Base-by-base conservation (phyloP, 805 yeast species). In the Diddensiella transvaalensis region DNA sequence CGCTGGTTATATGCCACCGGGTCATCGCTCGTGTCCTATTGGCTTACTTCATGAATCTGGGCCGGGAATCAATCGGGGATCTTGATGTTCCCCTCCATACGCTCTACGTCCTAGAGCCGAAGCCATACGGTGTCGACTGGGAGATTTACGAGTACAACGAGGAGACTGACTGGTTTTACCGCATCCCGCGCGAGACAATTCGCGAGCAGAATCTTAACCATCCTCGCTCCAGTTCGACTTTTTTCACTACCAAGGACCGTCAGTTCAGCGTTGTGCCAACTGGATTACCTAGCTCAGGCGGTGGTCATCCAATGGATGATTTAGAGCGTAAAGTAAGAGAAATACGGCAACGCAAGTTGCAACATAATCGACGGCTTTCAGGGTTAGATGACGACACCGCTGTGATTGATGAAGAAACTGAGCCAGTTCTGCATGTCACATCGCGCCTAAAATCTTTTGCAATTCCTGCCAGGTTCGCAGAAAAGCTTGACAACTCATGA, bases 61-160 rank as follows among this genome's bases (percentile, higher is more conserved):
- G 73, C 26, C 82, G 82, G 54, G 85, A 86, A 36, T 74, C 87
- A 0, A 86, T 91, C 50, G 90, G 95, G 0, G 95, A 87, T 58
- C 74, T 91, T 54, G 97, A 91, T 66, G 90, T 91, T 3, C 98
- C 98, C 3, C 71, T 91, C 47, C 97, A 91, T 62, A 86, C 96
- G 5, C 80, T 91, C 6, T 91, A 90, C 63, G 79, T 91, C 49
- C 75, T 91, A 52, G 97, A 91, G 61, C 89, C 91, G 43, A 87
- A 87, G 64, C 97, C 98, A 0, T 91, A 88, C 65, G 98, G 98
- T 1, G 95, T 95, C 2, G 95, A 88, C 52, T 91, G 96, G 88
- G 78, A 85, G 11, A 73, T 90, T 64, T 91, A 83, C 67, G 96
- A 89, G 64, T 91, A 83, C 68, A 85, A 87, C 59, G 96, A 90